A percentile compares a stretch with the other conserved stretches of the same genome.
Evolutionary conservation across 495 filamentous ascomycete species (phyloP).

Genomic region (Aspergillus incahuasiensis): DNA sequence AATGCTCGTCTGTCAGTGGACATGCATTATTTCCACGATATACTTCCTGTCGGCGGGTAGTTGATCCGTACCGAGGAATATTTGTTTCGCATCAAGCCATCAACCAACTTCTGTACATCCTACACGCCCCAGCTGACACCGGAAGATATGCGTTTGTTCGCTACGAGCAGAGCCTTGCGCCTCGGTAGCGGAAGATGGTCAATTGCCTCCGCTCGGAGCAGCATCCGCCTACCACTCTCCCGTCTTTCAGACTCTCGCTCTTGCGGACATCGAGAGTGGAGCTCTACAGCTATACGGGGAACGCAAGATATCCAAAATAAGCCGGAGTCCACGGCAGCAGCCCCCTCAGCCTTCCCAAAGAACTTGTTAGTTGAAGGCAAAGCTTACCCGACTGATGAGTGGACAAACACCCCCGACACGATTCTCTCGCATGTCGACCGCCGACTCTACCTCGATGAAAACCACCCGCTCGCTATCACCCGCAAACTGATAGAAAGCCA

Average conservation of each 20-base stretch:
- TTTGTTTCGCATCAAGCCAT: slow-evolving; percentile 4
- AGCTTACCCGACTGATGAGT: slow-evolving; percentile 64
- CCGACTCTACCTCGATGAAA: slow-evolving; percentile 75
- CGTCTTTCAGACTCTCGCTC: slow-evolving; percentile 12
- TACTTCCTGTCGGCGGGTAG: not conserved
- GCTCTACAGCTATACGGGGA: slow-evolving; percentile 31
- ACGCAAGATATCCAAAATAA: slow-evolving; percentile 16
- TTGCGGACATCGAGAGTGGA: slow-evolving; percentile 26
- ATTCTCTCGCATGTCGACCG: slow-evolving; percentile 69
- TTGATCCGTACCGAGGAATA: slow-evolving; percentile 2
- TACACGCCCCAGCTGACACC: not conserved
- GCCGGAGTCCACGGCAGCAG: slow-evolving; percentile 4
- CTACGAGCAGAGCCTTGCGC: slow-evolving; percentile 44
- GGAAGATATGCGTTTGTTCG: slow-evolving; percentile 38
- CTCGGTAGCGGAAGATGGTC: slow-evolving; percentile 38
- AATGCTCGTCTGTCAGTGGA: not conserved
- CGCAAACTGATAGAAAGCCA: slow-evolving; percentile 86
- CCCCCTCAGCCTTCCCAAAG: slow-evolving; percentile 13
- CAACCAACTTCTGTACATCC: not conserved
- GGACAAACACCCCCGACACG: slow-evolving; percentile 77
- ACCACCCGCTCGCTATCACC: slow-evolving; percentile 88
- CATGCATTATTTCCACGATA: not conserved
- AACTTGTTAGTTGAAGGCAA: slow-evolving; percentile 52
- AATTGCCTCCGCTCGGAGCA: slow-evolving; percentile 25
- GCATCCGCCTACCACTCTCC: slow-evolving; percentile 26